Evolutionary conservation across 2,329 filamentous ascomycete genomes (phyloP).

Genomic region (Dissoconium aciculare): DNA sequence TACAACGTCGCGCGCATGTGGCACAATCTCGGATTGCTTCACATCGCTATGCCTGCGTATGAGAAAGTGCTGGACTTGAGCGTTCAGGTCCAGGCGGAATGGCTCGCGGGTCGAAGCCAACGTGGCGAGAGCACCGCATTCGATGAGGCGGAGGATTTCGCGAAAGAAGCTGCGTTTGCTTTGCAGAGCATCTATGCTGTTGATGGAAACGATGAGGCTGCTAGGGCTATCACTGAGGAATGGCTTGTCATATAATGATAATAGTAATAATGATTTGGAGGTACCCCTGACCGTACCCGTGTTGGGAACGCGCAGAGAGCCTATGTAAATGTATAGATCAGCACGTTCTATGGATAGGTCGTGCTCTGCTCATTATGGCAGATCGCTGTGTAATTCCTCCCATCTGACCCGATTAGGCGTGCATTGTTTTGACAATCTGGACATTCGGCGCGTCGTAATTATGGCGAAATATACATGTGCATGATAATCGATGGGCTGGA

Average conservation of each 20-base stretch:
- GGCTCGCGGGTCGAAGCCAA: too few species aligned
- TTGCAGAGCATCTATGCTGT: constrained; percentile 52
- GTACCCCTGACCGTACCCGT: too few species aligned
- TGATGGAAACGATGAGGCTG: constrained; percentile 47
- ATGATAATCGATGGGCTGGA: too few species aligned
- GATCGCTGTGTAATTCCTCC: too few species aligned
- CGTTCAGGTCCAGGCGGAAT: constrained; percentile 28
- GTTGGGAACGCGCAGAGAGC: too few species aligned
- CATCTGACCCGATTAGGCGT: too few species aligned
- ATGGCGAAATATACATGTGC: too few species aligned
- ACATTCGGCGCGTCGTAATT: too few species aligned
- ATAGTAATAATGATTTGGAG: neutral
- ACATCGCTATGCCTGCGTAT: constrained; percentile 62
- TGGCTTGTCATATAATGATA: constrained; percentile 32
- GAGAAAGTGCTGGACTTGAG: constrained; percentile 40
- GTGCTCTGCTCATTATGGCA: too few species aligned
- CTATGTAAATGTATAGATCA: too few species aligned
- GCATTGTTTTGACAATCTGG: too few species aligned
- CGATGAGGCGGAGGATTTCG: constrained; percentile 40
- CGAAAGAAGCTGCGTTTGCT: constrained; percentile 58
- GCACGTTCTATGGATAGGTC: too few species aligned
- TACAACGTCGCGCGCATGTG: constrained; percentile 68
- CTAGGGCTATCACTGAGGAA: constrained; percentile 44
- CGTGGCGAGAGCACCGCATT: constrained; percentile 22
- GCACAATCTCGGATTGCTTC: constrained; percentile 57